Conservation (phyloP, 306 rosid species). For the Castanospermum australe region DNA sequence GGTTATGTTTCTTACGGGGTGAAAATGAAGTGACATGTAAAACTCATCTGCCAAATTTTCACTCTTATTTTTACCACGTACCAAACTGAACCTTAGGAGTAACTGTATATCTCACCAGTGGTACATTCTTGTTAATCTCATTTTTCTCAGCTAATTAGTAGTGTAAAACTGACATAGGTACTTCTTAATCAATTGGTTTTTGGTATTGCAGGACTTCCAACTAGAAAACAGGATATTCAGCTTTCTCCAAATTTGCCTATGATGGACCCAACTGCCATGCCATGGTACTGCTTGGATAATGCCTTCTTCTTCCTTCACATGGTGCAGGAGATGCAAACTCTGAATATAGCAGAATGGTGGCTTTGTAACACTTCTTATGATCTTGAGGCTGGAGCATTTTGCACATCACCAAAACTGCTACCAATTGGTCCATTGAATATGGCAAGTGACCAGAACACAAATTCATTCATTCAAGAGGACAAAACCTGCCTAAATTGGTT, state of each 20-base stretch:
- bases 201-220: conserved; percentile 38
- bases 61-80: too few species aligned
- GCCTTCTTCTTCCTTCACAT: conserved; percentile 20
- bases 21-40: too few species aligned
- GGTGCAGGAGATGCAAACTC: conserved; percentile 10
- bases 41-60: too few species aligned
- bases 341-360: conserved; percentile 40
- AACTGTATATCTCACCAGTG: too few species aligned
- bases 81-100: too few species aligned
- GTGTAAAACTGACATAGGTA: not conserved
- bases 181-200: not conserved
- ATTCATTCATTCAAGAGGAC: conserved; percentile 32
- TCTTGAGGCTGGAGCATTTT: conserved; percentile 37
- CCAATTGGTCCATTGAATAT: conserved; percentile 46
- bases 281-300: conserved; percentile 32
- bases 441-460: not conserved
- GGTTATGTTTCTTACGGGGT: too few species aligned
- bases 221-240: not conserved
- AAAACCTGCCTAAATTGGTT: conserved; percentile 33
- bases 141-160: not conserved
- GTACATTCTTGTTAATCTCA: not conserved
- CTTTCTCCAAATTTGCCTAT: conserved; percentile 28
- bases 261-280: conserved; percentile 32
- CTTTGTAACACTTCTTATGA: conserved; percentile 43
- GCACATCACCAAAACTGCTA: conserved; percentile 29